phyloP scores from a whole-genome alignment of 164 flowering plant species.

The Liriodendron chinense region DNA sequence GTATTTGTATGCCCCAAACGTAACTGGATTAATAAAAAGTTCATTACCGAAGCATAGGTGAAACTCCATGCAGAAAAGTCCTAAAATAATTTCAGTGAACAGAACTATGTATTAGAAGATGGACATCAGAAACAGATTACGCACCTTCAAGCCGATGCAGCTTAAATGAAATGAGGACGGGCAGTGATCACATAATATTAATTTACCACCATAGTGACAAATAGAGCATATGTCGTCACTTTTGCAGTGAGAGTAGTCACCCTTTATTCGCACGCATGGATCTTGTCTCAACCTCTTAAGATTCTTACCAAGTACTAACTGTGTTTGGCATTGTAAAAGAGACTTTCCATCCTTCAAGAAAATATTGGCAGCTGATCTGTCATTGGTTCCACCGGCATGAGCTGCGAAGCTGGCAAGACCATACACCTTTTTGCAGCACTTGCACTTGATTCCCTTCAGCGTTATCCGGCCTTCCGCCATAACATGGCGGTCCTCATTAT shows the following conservation, averaged over 20 bases:
- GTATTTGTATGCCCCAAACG: too few species aligned
- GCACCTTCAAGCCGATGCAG: conserved; percentile 75
- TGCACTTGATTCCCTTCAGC: conserved; percentile 77
- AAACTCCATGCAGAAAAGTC: neutral
- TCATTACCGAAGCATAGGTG: too few species aligned
- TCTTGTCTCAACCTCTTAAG: conserved; percentile 7
- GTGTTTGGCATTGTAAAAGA: conserved; percentile 62
- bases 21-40: too few species aligned
- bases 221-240: conserved; percentile 71
- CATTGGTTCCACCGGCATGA: conserved; percentile 60
- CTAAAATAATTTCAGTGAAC: neutral
- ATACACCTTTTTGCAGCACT: conserved; percentile 60
- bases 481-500: conserved; percentile 18
- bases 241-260: conserved; percentile 9
- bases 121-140: neutral
- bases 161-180: conserved; percentile 71
- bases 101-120: neutral
- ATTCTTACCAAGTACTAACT: conserved; percentile 25
- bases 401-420: conserved; percentile 46
- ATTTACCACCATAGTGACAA: conserved; percentile 76
- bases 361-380: conserved; percentile 54
- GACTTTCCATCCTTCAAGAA: conserved; percentile 82
- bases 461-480: conserved; percentile 53
- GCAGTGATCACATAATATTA: conserved; percentile 73
- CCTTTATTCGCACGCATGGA: conserved; percentile 15